A percentile compares a stretch with the other conserved stretches of the same genome.
Evolutionary conservation across 2,329 filamentous ascomycete species (phyloP).

Genomic region (Neocucurbitaria cava): DNA sequence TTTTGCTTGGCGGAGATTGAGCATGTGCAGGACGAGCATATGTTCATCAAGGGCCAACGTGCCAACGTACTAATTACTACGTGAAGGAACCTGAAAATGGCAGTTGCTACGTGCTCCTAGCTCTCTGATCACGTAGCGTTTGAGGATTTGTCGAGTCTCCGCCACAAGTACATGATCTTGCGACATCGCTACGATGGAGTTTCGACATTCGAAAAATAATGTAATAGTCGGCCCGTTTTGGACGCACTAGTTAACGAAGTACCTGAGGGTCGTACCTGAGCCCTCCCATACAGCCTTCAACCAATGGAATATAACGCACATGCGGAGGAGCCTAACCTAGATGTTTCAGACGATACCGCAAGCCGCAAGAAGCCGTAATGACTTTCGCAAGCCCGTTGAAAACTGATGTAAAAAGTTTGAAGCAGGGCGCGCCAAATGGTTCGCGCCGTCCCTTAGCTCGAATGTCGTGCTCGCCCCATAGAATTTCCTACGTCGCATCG

Average conservation of each 20-base stretch:
- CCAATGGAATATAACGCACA: neutral
- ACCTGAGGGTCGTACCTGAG: too few species aligned
- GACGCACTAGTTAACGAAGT: too few species aligned
- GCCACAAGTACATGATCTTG: neutral
- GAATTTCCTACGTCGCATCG: slow-evolving; percentile 3
- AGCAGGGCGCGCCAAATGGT: neutral
- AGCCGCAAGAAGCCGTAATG: slow-evolving; percentile 9
- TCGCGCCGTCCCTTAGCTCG: slow-evolving; percentile 13
- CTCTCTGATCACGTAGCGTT: neutral
- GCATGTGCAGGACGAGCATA: neutral
- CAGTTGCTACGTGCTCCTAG: neutral
- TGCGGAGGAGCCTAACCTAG: neutral
- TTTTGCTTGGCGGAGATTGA: neutral
- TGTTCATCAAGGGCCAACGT: neutral
- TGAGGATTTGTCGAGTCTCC: neutral
- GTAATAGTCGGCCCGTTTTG: neutral
- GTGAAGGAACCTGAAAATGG: neutral
- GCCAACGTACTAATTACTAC: too few species aligned
- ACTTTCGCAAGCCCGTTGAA: slow-evolving; percentile 8
- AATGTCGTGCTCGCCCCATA: slow-evolving; percentile 35
- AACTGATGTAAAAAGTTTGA: slow-evolving; percentile 5
- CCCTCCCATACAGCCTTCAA: neutral
- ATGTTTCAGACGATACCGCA: neutral
- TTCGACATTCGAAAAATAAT: neutral
- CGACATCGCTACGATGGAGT: neutral